phyloP scores from a whole-genome alignment of 2,329 filamentous ascomycete genomes.

The Biscogniauxia marginata region DNA sequence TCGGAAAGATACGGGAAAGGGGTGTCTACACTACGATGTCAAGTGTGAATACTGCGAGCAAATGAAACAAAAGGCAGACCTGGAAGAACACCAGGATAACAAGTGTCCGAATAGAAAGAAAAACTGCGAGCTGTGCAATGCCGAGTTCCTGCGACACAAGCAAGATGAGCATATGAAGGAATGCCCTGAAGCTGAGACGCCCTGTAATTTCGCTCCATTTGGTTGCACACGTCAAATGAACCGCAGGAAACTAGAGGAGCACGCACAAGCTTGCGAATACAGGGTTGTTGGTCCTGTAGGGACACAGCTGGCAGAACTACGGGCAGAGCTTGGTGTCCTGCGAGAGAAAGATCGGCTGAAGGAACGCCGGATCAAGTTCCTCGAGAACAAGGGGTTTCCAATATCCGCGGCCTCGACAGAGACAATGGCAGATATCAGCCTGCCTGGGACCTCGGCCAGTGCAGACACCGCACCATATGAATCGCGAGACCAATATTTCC shows the following conservation, averaged over 20 bases:
- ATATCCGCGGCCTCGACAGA: slow-evolving; percentile 24
- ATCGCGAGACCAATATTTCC: slow-evolving; percentile 43
- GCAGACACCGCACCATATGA: slow-evolving; percentile 33
- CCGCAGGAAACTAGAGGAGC: slow-evolving; percentile 42
- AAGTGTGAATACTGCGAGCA: slow-evolving; percentile 55
- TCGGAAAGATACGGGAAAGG: slow-evolving; percentile 48
- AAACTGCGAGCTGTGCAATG: slow-evolving; percentile 49
- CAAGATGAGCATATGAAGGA: slow-evolving; percentile 48
- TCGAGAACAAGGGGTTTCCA: slow-evolving; percentile 37
- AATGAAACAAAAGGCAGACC: slow-evolving; percentile 46
- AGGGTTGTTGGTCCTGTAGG: slow-evolving; percentile 52
- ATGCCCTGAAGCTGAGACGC: slow-evolving; percentile 41
- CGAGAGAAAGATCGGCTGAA: slow-evolving; percentile 39
- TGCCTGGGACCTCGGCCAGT: slow-evolving; percentile 22
- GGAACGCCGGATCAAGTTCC: slow-evolving; percentile 42
- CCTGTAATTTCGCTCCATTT: slow-evolving; percentile 48
- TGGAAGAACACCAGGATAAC: slow-evolving; percentile 43
- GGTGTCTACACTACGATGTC: slow-evolving; percentile 54
- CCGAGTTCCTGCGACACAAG: slow-evolving; percentile 42
- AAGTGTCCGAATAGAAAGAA: slow-evolving; percentile 47
- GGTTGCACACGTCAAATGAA: slow-evolving; percentile 45
- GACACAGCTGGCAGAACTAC: slow-evolving; percentile 46
- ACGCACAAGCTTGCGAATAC: slow-evolving; percentile 50
- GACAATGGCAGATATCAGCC: slow-evolving; percentile 25
- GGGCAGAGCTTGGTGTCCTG: slow-evolving; percentile 46